These are phyloP conservation scores for Syzygium oleosum DNA, from an alignment of 345 rosid species.

Conservation along the genomic window DNA sequence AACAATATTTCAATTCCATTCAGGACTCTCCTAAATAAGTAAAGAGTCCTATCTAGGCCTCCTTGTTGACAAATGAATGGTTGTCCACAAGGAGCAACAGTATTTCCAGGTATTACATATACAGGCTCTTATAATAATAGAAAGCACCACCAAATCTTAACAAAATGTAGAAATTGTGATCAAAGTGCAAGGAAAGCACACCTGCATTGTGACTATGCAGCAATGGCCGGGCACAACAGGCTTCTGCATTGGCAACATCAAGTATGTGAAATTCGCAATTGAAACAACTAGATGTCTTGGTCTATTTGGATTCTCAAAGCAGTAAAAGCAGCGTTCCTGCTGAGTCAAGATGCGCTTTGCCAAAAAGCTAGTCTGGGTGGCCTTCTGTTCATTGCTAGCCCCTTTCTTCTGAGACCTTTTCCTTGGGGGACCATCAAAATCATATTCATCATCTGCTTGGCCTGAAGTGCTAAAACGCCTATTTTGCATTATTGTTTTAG, in stretches of 20 bases:
- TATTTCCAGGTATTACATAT: neutral
- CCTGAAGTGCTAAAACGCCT: slow-evolving; percentile 60
- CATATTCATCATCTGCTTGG: slow-evolving; percentile 88
- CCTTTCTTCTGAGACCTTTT: slow-evolving; percentile 43
- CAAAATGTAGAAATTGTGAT: neutral
- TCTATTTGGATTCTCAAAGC: slow-evolving; percentile 86
- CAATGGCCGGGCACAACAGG: slow-evolving; percentile 87
- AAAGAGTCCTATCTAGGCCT: neutral
- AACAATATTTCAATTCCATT: neutral
- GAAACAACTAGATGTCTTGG: slow-evolving; percentile 84
- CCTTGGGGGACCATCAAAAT: slow-evolving; percentile 71
- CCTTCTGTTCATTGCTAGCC: slow-evolving; percentile 19
- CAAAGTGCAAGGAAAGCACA: slow-evolving; percentile 5
- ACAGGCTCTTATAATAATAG: neutral
- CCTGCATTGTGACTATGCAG: slow-evolving; percentile 86
- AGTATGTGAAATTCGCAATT: slow-evolving; percentile 82
- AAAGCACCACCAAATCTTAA: neutral
- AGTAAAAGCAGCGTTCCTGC: slow-evolving; percentile 87
- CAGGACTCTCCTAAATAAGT: neutral
- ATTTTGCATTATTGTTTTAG: slow-evolving; percentile 61
- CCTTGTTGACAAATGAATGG: neutral
- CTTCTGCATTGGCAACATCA: slow-evolving; percentile 76
- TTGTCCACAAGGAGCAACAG: neutral
- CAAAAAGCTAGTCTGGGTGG: slow-evolving; percentile 27
- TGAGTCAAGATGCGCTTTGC: slow-evolving; percentile 64